Evolutionary conservation across 768 basidiomycete genomes (phyloP), one percentile per base, ranked within the genome.

Genomic region (Daedaleopsis sinensis): DNA sequence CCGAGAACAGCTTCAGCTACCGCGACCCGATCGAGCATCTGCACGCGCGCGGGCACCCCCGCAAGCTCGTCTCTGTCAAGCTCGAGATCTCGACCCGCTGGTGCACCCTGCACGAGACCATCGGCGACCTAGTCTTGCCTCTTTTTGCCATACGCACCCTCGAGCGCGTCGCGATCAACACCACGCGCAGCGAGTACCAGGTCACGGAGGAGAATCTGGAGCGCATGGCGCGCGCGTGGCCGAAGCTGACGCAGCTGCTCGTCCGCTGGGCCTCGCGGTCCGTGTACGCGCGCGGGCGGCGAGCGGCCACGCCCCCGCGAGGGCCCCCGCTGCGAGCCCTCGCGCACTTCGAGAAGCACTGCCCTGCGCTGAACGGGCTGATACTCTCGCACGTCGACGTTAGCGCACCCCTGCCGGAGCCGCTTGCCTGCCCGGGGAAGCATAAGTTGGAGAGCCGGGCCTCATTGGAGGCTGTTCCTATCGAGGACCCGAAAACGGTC

Each of bases 191-290:
- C 53, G 53, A 42, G 21, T 44, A 55, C 39, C 53, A 55, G 39
- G 53, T 55, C 0, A 55, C 53, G 21, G 53, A 55, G 24, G 38
- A n/a, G 39, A 42, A 55, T 21, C 38, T 55, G 11, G 53, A 55
- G 53, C 39, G 53, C n/a, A 53, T 53, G 52, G 52, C 52, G 52
- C 36, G 36, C 16, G 52, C 52, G 15, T 55, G 39, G 53, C 42
- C 53, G 39, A 24, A 43, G 12, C 39, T 44, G 42, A 11, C 15
- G n/a, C 44, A 23, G 12, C 3, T 35, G 15, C 15, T 32, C 23
- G 18, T 43, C 42, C 39, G 23, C 54, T 55, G 16, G 32, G 2
- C 27, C 27, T 32, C 27, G 27, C 27, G 27, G 27, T 42, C 23
- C 27, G 15, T 27, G 18, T 42, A 24, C 27, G 15, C 42, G 18